Evolutionary conservation across 306 rosid species (phyloP).

Genomic region (Senna tora): DNA sequence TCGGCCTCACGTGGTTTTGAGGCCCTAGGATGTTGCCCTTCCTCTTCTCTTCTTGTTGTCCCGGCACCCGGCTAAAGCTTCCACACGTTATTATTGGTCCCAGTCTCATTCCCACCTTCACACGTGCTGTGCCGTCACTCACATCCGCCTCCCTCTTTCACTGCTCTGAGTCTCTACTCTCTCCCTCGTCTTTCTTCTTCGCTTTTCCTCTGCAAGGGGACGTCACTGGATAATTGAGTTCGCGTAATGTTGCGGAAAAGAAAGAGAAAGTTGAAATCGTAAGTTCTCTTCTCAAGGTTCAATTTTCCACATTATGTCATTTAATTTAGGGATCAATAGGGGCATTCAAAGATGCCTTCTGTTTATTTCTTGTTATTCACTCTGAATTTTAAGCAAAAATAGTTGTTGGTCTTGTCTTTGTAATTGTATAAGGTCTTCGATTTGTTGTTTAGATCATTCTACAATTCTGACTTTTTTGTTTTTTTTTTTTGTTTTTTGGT

Average conservation of each 20-base stretch:
- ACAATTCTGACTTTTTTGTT: not conserved
- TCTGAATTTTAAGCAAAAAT: slow-evolving; percentile 17
- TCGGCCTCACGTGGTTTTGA: no score
- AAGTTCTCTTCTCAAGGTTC: slow-evolving; percentile 36
- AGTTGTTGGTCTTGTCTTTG: not conserved
- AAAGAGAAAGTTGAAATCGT: slow-evolving; percentile 62
- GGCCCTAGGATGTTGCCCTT: no score
- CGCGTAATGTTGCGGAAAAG: slow-evolving; percentile 58
- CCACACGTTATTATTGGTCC: slow-evolving; percentile 37
- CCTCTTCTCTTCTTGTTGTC: no score
- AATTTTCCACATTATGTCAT: not conserved
- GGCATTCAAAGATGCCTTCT: not conserved
- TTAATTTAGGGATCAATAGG: slow-evolving; percentile 28
- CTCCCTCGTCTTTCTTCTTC: no score
- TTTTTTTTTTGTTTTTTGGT: no score
- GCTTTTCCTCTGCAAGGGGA: not conserved
- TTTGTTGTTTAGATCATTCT: slow-evolving; percentile 30
- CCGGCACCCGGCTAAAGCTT: not conserved
- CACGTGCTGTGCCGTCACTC: slow-evolving; percentile 41
- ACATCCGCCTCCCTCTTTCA: slow-evolving; percentile 24
- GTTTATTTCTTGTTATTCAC: slow-evolving; percentile 11
- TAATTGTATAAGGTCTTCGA: slow-evolving; percentile 36
- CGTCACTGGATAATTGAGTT: slow-evolving; percentile 19
- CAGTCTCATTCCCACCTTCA: slow-evolving; percentile 13
- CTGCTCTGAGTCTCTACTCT: not conserved